Percentiles rank a stretch among this genome's conserved stretches.
Evolutionary conservation across 2,329 filamentous ascomycete species (phyloP).

Genomic region (Penicillium brasilianum): DNA sequence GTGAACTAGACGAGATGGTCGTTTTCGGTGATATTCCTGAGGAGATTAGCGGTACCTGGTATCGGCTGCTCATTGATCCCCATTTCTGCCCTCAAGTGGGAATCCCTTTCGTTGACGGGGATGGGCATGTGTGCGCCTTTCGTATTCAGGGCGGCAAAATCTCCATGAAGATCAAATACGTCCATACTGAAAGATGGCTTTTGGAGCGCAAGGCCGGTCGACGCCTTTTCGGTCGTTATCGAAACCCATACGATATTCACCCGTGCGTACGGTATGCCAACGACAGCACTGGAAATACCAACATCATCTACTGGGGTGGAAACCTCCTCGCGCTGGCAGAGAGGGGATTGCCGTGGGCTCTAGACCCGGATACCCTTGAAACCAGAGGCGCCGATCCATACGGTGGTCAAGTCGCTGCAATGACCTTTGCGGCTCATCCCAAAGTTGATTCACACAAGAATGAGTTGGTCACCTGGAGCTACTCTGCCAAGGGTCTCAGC

Average conservation of each 20-base stretch:
- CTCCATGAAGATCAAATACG: not conserved
- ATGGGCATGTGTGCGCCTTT: not conserved
- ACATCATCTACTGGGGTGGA: not conserved
- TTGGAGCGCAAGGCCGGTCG: not conserved
- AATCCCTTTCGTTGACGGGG: not conserved
- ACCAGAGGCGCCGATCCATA: not conserved
- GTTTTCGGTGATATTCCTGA: not conserved
- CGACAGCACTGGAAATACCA: not conserved
- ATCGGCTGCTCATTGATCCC: not conserved
- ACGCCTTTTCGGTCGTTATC: not conserved
- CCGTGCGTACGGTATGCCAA: not conserved
- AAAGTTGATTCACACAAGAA: slow-evolving; percentile 51
- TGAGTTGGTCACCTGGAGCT: slow-evolving; percentile 50
- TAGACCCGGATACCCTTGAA: not conserved
- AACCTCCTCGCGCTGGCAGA: not conserved
- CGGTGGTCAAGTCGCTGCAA: not conserved
- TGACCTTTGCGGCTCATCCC: slow-evolving; percentile 37
- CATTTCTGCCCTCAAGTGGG: not conserved
- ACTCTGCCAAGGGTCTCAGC: slow-evolving; percentile 51
- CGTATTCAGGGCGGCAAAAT: not conserved
- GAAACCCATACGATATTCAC: not conserved
- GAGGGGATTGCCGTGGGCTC: not conserved
- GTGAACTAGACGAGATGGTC: slow-evolving; percentile 4
- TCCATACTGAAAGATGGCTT: not conserved
- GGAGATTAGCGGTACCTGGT: not conserved